Conservation (phyloP, 2,329 filamentous ascomycete species). For the Sphaceloma murrayae region DNA sequence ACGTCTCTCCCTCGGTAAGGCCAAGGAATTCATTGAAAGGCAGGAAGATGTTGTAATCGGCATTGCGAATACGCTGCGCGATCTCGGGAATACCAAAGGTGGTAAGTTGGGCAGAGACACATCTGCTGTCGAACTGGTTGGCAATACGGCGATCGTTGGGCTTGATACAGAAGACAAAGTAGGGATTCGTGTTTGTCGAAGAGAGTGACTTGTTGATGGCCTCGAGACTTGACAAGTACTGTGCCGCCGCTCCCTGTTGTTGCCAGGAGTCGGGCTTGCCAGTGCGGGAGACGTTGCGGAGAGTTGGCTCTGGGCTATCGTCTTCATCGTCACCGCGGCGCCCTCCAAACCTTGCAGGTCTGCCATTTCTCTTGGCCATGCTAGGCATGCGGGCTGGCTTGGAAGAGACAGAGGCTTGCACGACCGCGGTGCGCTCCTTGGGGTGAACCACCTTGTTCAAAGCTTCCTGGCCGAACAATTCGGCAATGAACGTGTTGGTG, state of each 20-base stretch:
- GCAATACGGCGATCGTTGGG: constrained; percentile 94
- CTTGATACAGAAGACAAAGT: constrained; percentile 95
- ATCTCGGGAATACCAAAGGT: constrained; percentile 96
- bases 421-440: constrained; percentile 77
- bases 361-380: constrained; percentile 72
- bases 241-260: constrained; percentile 81
- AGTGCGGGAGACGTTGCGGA: constrained; percentile 29
- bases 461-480: constrained; percentile 92
- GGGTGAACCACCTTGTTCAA: constrained; percentile 90
- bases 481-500: constrained; percentile 77
- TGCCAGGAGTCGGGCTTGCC: constrained; percentile 34
- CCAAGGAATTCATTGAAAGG: constrained; percentile 94
- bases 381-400: constrained; percentile 89
- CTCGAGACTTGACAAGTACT: constrained; percentile 81
- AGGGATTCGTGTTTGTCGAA: constrained; percentile 75
- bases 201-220: constrained; percentile 83
- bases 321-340: constrained; percentile 39
- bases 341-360: constrained; percentile 39
- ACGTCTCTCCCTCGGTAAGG: constrained; percentile 70
- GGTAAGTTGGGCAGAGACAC: constrained; percentile 86
- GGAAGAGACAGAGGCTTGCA: constrained; percentile 93
- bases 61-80: constrained; percentile 81
- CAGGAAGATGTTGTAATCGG: constrained; percentile 91
- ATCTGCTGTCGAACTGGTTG: constrained; percentile 98
- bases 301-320: constrained; percentile 31